phyloP scores from a whole-genome alignment of 208 protist species.

The Crithidia thermophila region DNA sequence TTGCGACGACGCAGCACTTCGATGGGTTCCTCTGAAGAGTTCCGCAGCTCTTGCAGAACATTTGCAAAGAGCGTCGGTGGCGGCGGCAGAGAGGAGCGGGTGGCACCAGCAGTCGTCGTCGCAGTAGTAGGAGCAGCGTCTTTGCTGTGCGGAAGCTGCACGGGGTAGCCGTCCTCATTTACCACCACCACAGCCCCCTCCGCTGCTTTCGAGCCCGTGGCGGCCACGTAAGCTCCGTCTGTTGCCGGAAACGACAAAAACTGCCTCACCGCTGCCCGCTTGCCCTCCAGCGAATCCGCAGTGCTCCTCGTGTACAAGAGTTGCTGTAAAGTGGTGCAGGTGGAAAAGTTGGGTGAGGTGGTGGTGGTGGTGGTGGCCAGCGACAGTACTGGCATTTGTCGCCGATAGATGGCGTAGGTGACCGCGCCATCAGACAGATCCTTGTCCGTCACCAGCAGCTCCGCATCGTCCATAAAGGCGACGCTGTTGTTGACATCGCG shows the following conservation, averaged over 20 bases:
- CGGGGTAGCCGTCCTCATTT: slow-evolving; percentile 28
- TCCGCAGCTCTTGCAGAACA: slow-evolving; percentile 16
- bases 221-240: slow-evolving; percentile 11
- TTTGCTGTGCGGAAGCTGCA: slow-evolving; percentile 1
- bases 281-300: neutral
- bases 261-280: slow-evolving; percentile 18
- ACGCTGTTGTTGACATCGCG: slow-evolving; percentile 40
- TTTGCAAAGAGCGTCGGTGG: slow-evolving; percentile 25
- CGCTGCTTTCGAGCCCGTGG: neutral
- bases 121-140: neutral
- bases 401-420: slow-evolving; percentile 64
- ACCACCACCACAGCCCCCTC: slow-evolving; percentile 12
- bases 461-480: slow-evolving; percentile 42
- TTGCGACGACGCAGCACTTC: slow-evolving; percentile 37
- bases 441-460: slow-evolving; percentile 57
- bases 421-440: slow-evolving; percentile 40
- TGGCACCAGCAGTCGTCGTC: no score
- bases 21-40: slow-evolving; percentile 17
- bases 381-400: slow-evolving; percentile 70
- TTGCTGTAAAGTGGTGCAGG: slow-evolving; percentile 11
- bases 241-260: slow-evolving; percentile 49
- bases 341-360: neutral
- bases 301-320: slow-evolving; percentile 15
- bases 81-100: slow-evolving; percentile 10
- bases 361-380: slow-evolving; percentile 9